Evolutionary conservation across 2,329 filamentous ascomycete genomes (phyloP), one percentile per base, ranked within the genome.

Genomic region (Penicillium fuscoglaucum): DNA sequence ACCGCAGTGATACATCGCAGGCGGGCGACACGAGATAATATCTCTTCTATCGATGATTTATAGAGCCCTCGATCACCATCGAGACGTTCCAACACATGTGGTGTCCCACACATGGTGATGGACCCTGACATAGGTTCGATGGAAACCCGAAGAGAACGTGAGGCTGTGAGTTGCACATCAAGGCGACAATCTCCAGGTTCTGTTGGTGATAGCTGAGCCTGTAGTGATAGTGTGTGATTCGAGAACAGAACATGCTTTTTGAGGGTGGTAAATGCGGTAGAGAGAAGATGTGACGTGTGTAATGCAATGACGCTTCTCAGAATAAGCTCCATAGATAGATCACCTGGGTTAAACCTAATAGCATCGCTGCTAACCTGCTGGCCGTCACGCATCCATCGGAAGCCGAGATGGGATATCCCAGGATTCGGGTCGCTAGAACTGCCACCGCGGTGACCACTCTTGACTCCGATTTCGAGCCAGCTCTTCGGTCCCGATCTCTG

Each of bases 381-480:
- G 62, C 87, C 88, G 69, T 93, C 88, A 57, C 90, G 87, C 73
- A 96, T 92, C 93, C 95, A 99, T 63, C 91, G 87, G 56, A 81
- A 57, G 28, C 72, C 72, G 40, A 81, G 66, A 56, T 65, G 69
- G 9, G 79, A 70, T 17, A 71, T 60, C 26, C 67, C 62, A 19
- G 63, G 54, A 26, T 41, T 45, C 13, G 47, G 37, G 31, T 56
- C 33, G 37, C 48, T 44, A 28, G 40, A 55, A 48, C 64, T 57
- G 33, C 55, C 52, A 39, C 26, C 43, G 48, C 45, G 54, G 45
- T 59, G 58, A 31, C 72, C 70, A 44, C 70, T 68, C 50, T 72
- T 76, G 37, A 96, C 84, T 10, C 92, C 93, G 51, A 99, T 81
- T 63, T 98, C 88, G 48, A 99, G 81, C 93, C 95, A 99, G 72